Evolutionary conservation across 164 flowering plant species (phyloP), one percentile per base, ranked within the genome.

Genomic region (Vitis rotundifolia): DNA sequence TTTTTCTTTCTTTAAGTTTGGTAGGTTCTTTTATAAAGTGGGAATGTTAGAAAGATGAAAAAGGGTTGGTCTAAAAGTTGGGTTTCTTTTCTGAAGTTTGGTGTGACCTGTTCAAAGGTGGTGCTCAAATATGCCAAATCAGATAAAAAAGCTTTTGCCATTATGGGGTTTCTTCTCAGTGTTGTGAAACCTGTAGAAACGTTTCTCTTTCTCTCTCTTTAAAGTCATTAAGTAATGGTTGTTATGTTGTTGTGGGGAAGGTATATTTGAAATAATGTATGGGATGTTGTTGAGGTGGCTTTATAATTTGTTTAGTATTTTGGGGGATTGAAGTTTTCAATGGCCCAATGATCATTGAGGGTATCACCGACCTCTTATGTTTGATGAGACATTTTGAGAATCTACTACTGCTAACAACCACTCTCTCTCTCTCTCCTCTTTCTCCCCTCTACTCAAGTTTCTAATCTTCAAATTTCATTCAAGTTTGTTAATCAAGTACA

Each of bases 301-400:
- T 47, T 68, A 37, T 37, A 37, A 37, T 31, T 8, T 57, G 48
- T 62, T 68, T 63, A 63, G 48, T 74, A 16, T 37, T 29, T 67
- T 13, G 60, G 53, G 31, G 73, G 58, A 66, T 50, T 78, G 68
- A 72, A 71, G 61, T 58, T 69, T 76, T 79, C 75, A 73, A 79
- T 68, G 74, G 74, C 66, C 77, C 73, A 80, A 77, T 79, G 74
- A 77, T 79, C 74, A 75, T 59, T 8, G 53, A 76, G 69, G 70
- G 80, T 77, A 71, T 71, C 79, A 77, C 83, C 85, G 80, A 73
- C 80, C 73, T 62, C 59, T 56, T 65, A 67, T 64, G 73, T 48
- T 83, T 78, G 83, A 80, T 80, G 71, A 74, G 83, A 80, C 82
- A 52, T 78, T 80, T 76, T 69, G 55, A 74, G 83, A 83, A 83